phyloP scores from a whole-genome alignment of 257 asterid species.

The Nicotiana paniculata region DNA sequence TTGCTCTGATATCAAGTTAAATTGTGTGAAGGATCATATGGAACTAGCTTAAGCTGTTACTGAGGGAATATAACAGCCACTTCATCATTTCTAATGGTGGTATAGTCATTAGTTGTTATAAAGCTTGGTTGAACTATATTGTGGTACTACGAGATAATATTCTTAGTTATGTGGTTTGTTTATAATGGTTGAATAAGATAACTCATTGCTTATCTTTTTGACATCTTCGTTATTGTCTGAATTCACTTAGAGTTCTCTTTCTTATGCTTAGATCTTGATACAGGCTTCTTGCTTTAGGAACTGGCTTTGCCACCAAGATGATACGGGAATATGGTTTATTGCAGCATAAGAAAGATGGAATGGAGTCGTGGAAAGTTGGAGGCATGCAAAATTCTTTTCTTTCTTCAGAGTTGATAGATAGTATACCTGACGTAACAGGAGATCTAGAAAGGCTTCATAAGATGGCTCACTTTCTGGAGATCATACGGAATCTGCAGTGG shows the following conservation, averaged over 20 bases:
- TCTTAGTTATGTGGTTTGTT: neutral
- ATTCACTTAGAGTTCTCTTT: conserved; percentile 11
- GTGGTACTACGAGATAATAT: neutral
- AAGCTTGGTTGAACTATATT: neutral
- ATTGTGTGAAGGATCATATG: neutral
- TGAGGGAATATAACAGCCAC: neutral
- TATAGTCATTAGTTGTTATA: neutral
- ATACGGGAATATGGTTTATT: conserved; percentile 61
- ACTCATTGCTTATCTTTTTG: conserved; percentile 9
- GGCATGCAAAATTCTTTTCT: conserved; percentile 25
- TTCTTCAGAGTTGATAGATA: conserved; percentile 32
- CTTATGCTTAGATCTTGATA: conserved; percentile 26
- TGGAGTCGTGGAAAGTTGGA: conserved; percentile 33
- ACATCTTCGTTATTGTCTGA: conserved; percentile 13
- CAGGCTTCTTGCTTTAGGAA: conserved; percentile 93
- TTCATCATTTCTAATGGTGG: neutral
- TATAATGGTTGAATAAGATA: neutral
- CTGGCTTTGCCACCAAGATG: conserved; percentile 66
- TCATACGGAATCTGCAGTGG: conserved; percentile 70
- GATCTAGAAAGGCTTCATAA: conserved; percentile 48
- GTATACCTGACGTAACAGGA: conserved; percentile 33
- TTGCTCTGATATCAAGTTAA: neutral
- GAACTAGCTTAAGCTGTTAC: neutral
- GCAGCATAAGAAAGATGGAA: conserved; percentile 52
- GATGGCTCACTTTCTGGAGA: conserved; percentile 71